phyloP scores from a whole-genome alignment of 768 basidiomycete genomes.

The Agaricus sinodeliciosus region DNA sequence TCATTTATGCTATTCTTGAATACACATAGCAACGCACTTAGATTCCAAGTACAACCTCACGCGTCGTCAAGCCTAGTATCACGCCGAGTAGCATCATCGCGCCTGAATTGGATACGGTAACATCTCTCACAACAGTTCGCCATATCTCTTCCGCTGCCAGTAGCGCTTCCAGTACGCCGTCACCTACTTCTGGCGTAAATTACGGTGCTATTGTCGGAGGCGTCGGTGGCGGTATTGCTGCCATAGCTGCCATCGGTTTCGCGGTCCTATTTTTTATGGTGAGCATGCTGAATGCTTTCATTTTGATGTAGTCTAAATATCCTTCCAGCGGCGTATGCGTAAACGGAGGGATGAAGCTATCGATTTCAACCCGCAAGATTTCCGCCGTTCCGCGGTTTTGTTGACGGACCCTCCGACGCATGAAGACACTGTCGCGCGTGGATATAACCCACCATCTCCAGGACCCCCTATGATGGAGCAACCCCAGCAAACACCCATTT shows the following conservation, averaged over 20 bases:
- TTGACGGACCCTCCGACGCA: conserved; percentile 46
- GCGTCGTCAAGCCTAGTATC: no score
- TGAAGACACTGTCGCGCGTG: conserved; percentile 30
- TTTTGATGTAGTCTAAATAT: conserved; percentile 3
- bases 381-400: conserved; percentile 60
- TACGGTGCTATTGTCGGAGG: conserved; percentile 30
- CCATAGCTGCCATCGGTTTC: conserved; percentile 32
- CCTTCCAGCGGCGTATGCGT: conserved; percentile 35
- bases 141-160: background rate
- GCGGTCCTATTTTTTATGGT: conserved; percentile 43
- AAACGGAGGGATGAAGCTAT: conserved; percentile 28
- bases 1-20: background rate
- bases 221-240: conserved; percentile 39
- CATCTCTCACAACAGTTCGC: background rate
- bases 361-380: conserved; percentile 48
- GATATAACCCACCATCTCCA: conserved; percentile 50
- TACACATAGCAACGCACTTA: no score
- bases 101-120: background rate
- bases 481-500: conserved; percentile 29
- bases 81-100: background rate
- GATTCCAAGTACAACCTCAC: no score
- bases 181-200: conserved; percentile 13
- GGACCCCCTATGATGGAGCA: conserved; percentile 56
- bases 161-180: background rate
- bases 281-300: conserved; percentile 14